Evolutionary conservation across 2,329 filamentous ascomycete species (phyloP).

Genomic region (Neobulgaria alba): DNA sequence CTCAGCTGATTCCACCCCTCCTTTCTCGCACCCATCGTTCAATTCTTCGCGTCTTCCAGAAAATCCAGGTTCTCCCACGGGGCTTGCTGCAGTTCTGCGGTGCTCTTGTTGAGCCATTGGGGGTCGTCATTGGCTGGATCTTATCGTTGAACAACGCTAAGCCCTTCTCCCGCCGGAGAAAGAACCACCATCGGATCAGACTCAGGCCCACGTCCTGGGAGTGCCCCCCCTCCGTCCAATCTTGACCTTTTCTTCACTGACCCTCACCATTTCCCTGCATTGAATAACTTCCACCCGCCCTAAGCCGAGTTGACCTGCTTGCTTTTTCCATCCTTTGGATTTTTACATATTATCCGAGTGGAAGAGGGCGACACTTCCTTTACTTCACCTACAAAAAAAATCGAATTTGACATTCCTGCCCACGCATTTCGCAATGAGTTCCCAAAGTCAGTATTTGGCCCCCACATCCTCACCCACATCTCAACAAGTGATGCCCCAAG

Average conservation of each 20-base stretch:
- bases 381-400: not conserved
- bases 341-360: not conserved
- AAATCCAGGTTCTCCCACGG: not conserved
- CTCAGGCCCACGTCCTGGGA: no score
- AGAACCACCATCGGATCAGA: no score
- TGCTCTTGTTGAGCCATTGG: conserved; percentile 3
- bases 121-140: conserved; percentile 2
- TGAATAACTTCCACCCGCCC: no score
- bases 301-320: no score
- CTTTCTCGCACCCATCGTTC: no score
- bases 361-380: not conserved
- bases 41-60: conserved; percentile 1
- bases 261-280: no score
- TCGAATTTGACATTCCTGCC: no score
- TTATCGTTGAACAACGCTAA: no score
- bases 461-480: not conserved
- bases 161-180: conserved; percentile 3
- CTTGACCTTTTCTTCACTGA: no score
- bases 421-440: conserved; percentile 3
- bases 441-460: not conserved
- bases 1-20: not conserved
- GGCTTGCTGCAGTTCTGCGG: not conserved
- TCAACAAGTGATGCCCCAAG: not conserved
- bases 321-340: no score
- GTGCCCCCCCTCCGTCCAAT: no score